Conservation (phyloP, 2,329 filamentous ascomycete genomes). For the Coniella lustricola region DNA sequence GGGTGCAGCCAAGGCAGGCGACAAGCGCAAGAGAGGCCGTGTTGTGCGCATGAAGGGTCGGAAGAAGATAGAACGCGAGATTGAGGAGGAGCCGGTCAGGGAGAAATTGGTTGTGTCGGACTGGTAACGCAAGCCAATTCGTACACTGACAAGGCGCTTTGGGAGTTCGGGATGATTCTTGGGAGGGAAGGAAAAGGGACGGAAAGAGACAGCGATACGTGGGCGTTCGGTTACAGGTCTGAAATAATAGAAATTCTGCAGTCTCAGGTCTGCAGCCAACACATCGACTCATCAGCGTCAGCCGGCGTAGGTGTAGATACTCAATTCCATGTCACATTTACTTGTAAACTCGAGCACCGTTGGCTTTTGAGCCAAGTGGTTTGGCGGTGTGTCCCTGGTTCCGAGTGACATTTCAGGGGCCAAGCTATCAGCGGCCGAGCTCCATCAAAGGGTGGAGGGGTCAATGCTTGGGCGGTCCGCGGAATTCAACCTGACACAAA, state of each 20-base stretch:
- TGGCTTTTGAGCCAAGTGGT: too few relatives aligned
- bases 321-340: too few relatives aligned
- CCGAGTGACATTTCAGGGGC: slow-evolving; percentile 3
- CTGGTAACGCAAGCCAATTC: neutral
- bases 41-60: slow-evolving; percentile 43
- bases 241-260: slow-evolving; percentile 2
- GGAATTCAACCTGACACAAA: slow-evolving; percentile 10
- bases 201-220: neutral
- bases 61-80: slow-evolving; percentile 73
- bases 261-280: too few relatives aligned
- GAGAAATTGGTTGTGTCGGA: slow-evolving; percentile 27
- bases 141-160: slow-evolving; percentile 3
- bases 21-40: slow-evolving; percentile 45
- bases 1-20: slow-evolving; percentile 52
- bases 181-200: too few relatives aligned
- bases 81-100: slow-evolving; percentile 54
- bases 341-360: too few relatives aligned
- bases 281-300: too few relatives aligned
- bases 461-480: neutral
- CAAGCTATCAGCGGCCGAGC: neutral
- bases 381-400: slow-evolving; percentile 1
- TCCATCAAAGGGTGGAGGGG: slow-evolving; percentile 5
- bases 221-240: neutral
- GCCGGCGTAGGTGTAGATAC: too few relatives aligned
- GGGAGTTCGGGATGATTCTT: neutral